Evolutionary conservation across 2,329 filamentous ascomycete genomes (phyloP), one percentile per base, ranked within the genome.

Genomic region (Penicillium thymicola): DNA sequence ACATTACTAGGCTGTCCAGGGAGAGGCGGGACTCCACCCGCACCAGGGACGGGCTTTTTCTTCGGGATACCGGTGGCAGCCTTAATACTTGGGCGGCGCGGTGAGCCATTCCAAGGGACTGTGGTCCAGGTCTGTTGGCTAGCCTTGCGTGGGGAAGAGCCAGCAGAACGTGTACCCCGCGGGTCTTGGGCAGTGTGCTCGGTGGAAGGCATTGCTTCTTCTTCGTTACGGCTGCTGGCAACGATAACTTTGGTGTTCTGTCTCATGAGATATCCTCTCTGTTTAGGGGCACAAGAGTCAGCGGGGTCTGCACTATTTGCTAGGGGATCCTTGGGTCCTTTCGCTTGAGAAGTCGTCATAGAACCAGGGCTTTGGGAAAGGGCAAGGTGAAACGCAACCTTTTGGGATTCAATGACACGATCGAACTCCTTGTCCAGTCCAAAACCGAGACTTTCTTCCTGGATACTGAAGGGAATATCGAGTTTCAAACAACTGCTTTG

Each of bases 241-340:
- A 96, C 86, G 49, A 99, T 91, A 52, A 99, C 84, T 75, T 97
- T 97, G 4, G 93, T 97, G 76, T 97, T 99, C 68, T 99, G 93
- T 68, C 94, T 87, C 93, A 97, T 99, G 44, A 97, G 82, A 71
- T 99, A 99, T 55, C 94, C 94, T 79, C 95, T 92, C 92, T 97
- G 89, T 85, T 81, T 82, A 65, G 75, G 80, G 66, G 77, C 68
- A 70, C 74, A 81, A 68, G 79, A 70, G 82, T 91, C 86, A 90
- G 88, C 82, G 85, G 81, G 75, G 56, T 69, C 58, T 61, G 65
- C 66, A 65, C 46, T 61, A 65, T 60, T 57, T 52, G 59, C 60
- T 52, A 60, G 59, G 58, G 59, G 60, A 27, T 42, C 32, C 48
- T 40, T 53, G 57, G 51, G 32, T 37, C 54, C 51, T 51, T 64